A percentile compares a stretch with the other conserved stretches of the same genome.
Conservation (phyloP, 441 rosid genomes). For the Erodium moschatum region DNA sequence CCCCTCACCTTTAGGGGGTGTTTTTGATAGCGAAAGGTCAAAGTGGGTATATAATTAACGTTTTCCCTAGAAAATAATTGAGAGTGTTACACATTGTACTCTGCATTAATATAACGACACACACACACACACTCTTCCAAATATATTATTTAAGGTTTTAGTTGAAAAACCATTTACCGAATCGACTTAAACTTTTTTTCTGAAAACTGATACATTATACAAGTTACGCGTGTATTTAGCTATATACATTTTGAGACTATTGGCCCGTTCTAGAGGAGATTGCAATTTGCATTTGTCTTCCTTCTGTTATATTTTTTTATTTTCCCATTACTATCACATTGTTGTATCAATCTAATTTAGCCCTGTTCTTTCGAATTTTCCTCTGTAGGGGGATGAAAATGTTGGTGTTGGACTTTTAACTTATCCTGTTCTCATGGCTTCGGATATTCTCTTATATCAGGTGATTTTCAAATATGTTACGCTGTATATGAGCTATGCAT, state of each 20-base stretch:
- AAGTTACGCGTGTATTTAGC: not conserved
- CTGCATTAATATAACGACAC: too few species aligned
- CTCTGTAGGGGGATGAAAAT: slow-evolving; percentile 72
- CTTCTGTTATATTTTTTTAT: not conserved
- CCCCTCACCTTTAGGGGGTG: too few species aligned
- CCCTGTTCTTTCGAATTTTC: slow-evolving; percentile 16
- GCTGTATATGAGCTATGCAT: not conserved
- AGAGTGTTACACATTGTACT: too few species aligned
- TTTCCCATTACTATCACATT: not conserved
- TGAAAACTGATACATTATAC: not conserved
- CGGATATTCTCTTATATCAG: slow-evolving; percentile 87
- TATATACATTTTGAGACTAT: not conserved
- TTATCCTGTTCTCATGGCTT: slow-evolving; percentile 85
- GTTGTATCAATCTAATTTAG: slow-evolving; percentile 4
- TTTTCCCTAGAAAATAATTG: too few species aligned
- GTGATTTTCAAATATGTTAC: slow-evolving; percentile 28
- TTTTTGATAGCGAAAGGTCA: too few species aligned
- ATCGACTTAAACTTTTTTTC: too few species aligned
- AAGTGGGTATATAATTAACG: too few species aligned
- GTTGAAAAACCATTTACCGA: too few species aligned
- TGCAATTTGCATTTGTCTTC: not conserved
- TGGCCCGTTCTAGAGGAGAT: not conserved
- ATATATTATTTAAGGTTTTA: too few species aligned
- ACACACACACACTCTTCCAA: too few species aligned
- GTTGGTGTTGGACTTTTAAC: slow-evolving; percentile 73